These are phyloP conservation scores for Cladosporium austrohemisphaericum DNA, from an alignment of 2,329 filamentous ascomycete species.

Conservation along the genomic window DNA sequence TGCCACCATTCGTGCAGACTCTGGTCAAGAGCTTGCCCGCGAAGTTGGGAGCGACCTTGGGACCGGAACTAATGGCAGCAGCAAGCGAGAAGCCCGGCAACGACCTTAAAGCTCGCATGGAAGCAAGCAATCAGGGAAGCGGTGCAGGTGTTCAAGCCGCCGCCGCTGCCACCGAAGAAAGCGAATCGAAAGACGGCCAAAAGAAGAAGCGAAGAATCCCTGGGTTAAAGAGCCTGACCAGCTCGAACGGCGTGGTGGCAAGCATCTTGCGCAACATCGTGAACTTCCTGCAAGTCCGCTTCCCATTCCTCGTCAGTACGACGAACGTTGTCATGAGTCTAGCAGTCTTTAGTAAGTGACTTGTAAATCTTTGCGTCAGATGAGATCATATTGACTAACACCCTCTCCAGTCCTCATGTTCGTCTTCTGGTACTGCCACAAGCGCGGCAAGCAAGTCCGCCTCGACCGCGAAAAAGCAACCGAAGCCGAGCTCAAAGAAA, in stretches of 20 bases:
- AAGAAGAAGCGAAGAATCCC: slow-evolving; percentile 65
- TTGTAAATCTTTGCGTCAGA: background rate
- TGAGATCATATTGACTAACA: slow-evolving; percentile 23
- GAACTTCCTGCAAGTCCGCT: slow-evolving; percentile 78
- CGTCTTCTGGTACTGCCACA: slow-evolving; percentile 97
- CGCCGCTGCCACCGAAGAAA: slow-evolving; percentile 16
- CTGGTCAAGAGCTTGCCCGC: slow-evolving; percentile 79
- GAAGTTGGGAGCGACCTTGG: slow-evolving; percentile 72
- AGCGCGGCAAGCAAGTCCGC: slow-evolving; percentile 81
- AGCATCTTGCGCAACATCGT: slow-evolving; percentile 86
- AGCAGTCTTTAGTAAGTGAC: slow-evolving; percentile 72
- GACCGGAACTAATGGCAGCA: slow-evolving; percentile 77
- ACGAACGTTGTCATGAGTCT: slow-evolving; percentile 90
- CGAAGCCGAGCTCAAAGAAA: slow-evolving; percentile 17
- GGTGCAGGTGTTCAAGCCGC: slow-evolving; percentile 7
- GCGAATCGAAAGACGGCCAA: slow-evolving; percentile 35
- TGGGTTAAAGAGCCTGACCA: slow-evolving; percentile 73
- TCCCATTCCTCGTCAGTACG: slow-evolving; percentile 79
- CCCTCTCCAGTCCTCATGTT: slow-evolving; percentile 69
- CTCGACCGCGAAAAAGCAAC: slow-evolving; percentile 46
- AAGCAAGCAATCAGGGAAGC: slow-evolving; percentile 32
- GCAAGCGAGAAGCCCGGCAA: slow-evolving; percentile 63
- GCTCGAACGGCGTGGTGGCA: slow-evolving; percentile 81
- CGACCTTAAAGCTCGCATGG: slow-evolving; percentile 37
- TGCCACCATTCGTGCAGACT: slow-evolving; percentile 78